phyloP scores from a whole-genome alignment of 352 stramenopile genomes.

The Globisporangium ultimum region DNA sequence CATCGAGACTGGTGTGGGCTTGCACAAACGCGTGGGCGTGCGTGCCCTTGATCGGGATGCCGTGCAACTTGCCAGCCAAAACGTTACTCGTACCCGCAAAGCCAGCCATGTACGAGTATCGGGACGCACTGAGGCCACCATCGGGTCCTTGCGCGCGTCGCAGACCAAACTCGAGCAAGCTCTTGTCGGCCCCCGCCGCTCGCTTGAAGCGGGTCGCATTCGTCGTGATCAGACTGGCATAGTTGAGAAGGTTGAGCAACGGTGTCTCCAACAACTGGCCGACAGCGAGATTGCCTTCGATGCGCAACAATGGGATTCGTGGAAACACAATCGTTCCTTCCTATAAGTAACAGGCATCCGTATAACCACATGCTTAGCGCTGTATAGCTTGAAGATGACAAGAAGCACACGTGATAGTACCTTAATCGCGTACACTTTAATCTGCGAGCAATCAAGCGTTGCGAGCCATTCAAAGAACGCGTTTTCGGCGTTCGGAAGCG shows the following conservation, averaged over 20 bases:
- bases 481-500: constrained; percentile 87
- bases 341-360: constrained; percentile 1
- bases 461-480: constrained; percentile 96
- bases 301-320: constrained; percentile 91
- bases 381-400: no score
- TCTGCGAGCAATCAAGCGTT: constrained; percentile 89
- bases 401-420: constrained; percentile 10
- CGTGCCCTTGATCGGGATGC: constrained; percentile 95
- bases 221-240: constrained; percentile 95
- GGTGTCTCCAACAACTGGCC: constrained; percentile 98
- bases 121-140: constrained; percentile 94
- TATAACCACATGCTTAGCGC: background rate
- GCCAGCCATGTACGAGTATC: constrained; percentile 97
- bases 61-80: constrained; percentile 94
- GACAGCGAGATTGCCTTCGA: constrained; percentile 93
- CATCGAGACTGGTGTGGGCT: constrained; percentile 91
- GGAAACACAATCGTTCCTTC: constrained; percentile 98
- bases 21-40: constrained; percentile 98
- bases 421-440: constrained; percentile 94
- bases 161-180: constrained; percentile 93
- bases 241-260: constrained; percentile 98
- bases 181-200: constrained; percentile 85
- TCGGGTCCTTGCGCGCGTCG: constrained; percentile 95
- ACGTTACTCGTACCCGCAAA: constrained; percentile 99
- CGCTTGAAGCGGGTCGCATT: constrained; percentile 97